A percentile compares a stretch with the other conserved stretches of the same genome.
Evolutionary conservation across 495 filamentous ascomycete genomes (phyloP).

Genomic region (Penicillium coffeae): DNA sequence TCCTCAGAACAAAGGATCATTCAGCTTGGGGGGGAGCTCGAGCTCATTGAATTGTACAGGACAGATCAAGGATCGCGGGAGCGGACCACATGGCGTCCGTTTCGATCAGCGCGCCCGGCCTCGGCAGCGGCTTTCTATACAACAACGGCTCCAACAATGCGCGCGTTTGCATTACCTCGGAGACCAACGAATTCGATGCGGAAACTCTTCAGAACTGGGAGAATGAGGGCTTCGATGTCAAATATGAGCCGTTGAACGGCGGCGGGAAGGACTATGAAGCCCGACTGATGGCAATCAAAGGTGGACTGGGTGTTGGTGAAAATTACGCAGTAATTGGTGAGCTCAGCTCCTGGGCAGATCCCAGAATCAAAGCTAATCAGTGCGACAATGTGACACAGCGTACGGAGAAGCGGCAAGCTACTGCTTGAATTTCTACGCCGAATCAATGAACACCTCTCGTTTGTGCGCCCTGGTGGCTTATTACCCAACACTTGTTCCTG

Average conservation of each 20-base stretch:
- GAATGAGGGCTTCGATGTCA: slow-evolving; percentile 63
- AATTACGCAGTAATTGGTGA: slow-evolving; percentile 49
- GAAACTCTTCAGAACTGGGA: slow-evolving; percentile 55
- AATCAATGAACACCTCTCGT: slow-evolving; percentile 40
- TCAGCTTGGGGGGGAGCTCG: no score
- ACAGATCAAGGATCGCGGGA: no score
- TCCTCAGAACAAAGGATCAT: no score
- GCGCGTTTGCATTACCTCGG: slow-evolving; percentile 60
- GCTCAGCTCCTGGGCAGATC: slow-evolving; percentile 3
- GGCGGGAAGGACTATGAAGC: slow-evolving; percentile 52
- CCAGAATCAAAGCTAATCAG: background rate
- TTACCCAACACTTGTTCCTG: slow-evolving; percentile 55
- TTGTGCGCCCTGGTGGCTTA: slow-evolving; percentile 56
- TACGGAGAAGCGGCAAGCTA: slow-evolving; percentile 57
- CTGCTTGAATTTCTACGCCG: slow-evolving; percentile 51
- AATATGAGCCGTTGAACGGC: slow-evolving; percentile 54
- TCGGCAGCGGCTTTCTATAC: slow-evolving; percentile 36
- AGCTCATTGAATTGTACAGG: no score
- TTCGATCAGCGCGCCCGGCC: slow-evolving; percentile 36
- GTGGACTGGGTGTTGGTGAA: slow-evolving; percentile 45
- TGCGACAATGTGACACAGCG: no score
- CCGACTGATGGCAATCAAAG: slow-evolving; percentile 42
- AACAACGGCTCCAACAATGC: slow-evolving; percentile 44
- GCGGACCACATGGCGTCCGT: slow-evolving; percentile 34
- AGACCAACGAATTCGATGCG: slow-evolving; percentile 57